Evolutionary conservation across 495 filamentous ascomycete species (phyloP), one percentile per base, ranked within the genome.

Genomic region (Podospora conica): DNA sequence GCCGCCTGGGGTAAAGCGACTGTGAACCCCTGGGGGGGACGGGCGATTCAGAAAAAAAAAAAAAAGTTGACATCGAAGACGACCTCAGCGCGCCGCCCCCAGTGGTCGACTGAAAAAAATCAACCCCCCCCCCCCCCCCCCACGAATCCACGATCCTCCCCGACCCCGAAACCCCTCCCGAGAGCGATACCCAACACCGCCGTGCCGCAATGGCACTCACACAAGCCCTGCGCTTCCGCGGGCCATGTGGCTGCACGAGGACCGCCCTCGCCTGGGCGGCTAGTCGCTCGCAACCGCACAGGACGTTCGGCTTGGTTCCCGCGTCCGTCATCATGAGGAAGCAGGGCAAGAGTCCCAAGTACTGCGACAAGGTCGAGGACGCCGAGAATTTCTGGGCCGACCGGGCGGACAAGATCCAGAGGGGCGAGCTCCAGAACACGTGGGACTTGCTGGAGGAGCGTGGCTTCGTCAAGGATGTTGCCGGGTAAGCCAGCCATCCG

Each of bases 391-490:
- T 80, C 63, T 93, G 90, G 90, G 72, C 84, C 25, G 65, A 66
- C 55, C 75, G 78, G 55, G 87, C 88, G 3, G 24, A 77, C 60
- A 73, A 82, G 63, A 91, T 93, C 67, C 72, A 83, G 66, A 75
- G 78, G 0, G 91, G 91, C 28, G 78, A 86, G 70, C 68, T 79
- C 64, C 82, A 87, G 68, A 84, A 85, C 68, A 87, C 91, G 68
- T 85, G 87, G 69, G 80, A 85, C 53, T 77, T 88, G 27, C 77
- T 99, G 12, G 90, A 96, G 71, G 89, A 92, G 68, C 83, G 95
- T 71, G 93, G 91, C 1, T 86, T 88, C 60, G 75, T 97, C 54
- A 88, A 97, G 73, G 85, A 91, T 71, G 82, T 91, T 55, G 89
- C 93, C 64, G 94, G 93, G 91, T 95, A 80, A 56, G 84, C 77